Evolutionary conservation across 129 eudicot species (phyloP).

Genomic region (Rutidosis leptorrhynchoides): DNA sequence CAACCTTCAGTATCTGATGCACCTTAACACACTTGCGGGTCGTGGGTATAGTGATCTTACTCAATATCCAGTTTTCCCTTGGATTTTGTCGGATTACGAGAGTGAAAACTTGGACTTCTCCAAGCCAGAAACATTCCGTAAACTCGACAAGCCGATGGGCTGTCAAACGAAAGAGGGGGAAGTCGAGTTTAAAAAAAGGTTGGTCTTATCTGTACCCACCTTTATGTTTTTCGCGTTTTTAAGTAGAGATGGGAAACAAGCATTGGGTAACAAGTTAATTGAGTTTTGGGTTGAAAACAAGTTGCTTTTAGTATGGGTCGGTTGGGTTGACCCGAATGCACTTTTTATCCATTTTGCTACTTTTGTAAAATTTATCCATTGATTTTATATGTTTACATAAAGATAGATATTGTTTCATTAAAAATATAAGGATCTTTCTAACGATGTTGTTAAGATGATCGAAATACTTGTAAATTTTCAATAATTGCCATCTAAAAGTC

Average conservation of each 20-base stretch:
- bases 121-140: conserved; percentile 82
- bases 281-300: background rate
- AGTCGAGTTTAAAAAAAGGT: conserved; percentile 90
- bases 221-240: conserved; percentile 1
- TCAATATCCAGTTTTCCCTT: conserved; percentile 98
- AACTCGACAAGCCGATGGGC: conserved; percentile 95
- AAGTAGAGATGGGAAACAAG: background rate
- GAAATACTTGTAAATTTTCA: too few relatives aligned
- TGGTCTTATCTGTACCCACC: conserved; percentile 13
- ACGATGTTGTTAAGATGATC: too few relatives aligned
- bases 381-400: conserved; percentile 1
- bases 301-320: background rate
- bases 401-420: background rate
- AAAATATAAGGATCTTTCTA: too few relatives aligned
- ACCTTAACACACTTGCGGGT: conserved; percentile 94
- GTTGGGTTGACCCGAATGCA: background rate
- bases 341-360: background rate
- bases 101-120: conserved; percentile 71
- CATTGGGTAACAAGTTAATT: background rate
- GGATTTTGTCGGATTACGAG: conserved; percentile 95
- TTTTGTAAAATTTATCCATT: background rate
- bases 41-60: conserved; percentile 99
- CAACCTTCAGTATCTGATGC: conserved; percentile 97
- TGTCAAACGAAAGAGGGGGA: conserved; percentile 90
- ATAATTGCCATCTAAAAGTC: too few relatives aligned